A percentile compares a stretch with the other conserved stretches of the same genome.
These are phyloP conservation scores for Tetrapisispora nanseiensis DNA, from an alignment of 805 yeast species.

Conservation along the genomic window DNA sequence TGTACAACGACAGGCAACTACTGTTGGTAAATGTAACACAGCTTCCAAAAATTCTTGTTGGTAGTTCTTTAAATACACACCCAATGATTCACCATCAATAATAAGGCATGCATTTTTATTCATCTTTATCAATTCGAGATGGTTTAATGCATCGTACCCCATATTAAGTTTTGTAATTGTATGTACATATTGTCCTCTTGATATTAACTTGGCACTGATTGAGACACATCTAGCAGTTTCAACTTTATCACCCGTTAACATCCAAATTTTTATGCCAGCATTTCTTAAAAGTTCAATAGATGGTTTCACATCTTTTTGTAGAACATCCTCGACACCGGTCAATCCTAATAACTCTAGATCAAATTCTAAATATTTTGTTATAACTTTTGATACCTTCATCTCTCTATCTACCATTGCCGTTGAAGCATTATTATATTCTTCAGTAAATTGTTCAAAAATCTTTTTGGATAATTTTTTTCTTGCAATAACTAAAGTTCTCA, in stretches of 20 bases:
- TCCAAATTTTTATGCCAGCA: conserved; percentile 97
- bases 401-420: conserved; percentile 77
- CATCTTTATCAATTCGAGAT: conserved; percentile 59
- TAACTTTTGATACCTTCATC: conserved; percentile 53
- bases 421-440: conserved; percentile 62
- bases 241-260: conserved; percentile 97
- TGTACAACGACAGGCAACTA: conserved; percentile 94
- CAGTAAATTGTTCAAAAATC: conserved; percentile 52
- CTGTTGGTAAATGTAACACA: conserved; percentile 77
- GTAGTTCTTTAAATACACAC: conserved; percentile 52
- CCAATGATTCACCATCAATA: conserved; percentile 90
- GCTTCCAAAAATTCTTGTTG: conserved; percentile 68
- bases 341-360: conserved; percentile 82
- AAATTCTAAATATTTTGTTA: conserved; percentile 62
- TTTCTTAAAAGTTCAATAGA: conserved; percentile 87
- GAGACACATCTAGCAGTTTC: conserved; percentile 98
- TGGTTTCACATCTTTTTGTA: conserved; percentile 84
- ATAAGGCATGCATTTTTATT: conserved; percentile 55
- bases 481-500: conserved; percentile 88
- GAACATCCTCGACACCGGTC: conserved; percentile 95
- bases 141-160: conserved; percentile 61
- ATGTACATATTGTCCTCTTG: conserved; percentile 91
- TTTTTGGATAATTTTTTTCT: conserved; percentile 55
- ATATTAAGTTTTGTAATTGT: conserved; percentile 57
- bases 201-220: conserved; percentile 83